These are phyloP conservation scores for Pseudomonodictys pantanalensis DNA, from an alignment of 495 filamentous ascomycete genomes.

Conservation along the genomic window DNA sequence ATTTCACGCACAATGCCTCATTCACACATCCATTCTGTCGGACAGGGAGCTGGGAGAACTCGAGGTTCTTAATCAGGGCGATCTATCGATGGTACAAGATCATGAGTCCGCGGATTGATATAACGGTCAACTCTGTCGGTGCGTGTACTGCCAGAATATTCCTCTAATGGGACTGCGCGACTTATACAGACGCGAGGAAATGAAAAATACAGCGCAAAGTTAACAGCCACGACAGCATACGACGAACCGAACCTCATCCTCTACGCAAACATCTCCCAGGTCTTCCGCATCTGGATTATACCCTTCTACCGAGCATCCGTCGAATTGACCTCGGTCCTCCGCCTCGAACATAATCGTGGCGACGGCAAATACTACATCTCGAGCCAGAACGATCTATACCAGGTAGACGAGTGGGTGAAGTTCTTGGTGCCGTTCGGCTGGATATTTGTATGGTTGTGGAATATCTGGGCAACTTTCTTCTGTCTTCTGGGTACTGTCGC, in stretches of 20 bases:
- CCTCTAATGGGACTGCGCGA: no score
- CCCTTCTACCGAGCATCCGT: constrained; percentile 69
- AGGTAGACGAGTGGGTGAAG: constrained; percentile 72
- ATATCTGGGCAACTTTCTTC: constrained; percentile 58
- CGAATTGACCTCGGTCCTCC: constrained; percentile 68
- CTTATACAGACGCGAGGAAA: neutral
- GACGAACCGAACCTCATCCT: constrained; percentile 62
- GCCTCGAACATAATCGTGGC: constrained; percentile 47
- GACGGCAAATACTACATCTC: constrained; percentile 61
- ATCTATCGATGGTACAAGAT: constrained; percentile 89
- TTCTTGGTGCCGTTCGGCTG: constrained; percentile 53
- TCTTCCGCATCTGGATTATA: constrained; percentile 73
- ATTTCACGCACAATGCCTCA: constrained; percentile 65
- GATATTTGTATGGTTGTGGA: constrained; percentile 55
- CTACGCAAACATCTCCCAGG: constrained; percentile 67
- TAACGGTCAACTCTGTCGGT: constrained; percentile 70
- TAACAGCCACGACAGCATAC: constrained; percentile 51
- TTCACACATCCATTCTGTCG: constrained; percentile 82
- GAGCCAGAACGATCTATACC: constrained; percentile 79
- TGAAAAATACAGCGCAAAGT: neutral
- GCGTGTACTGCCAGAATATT: constrained; percentile 24
- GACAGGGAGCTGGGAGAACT: constrained; percentile 58
- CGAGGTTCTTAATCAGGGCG: constrained; percentile 59
- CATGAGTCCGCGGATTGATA: constrained; percentile 67
- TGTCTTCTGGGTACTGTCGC: constrained; percentile 57